Conservation (phyloP, 345 rosid species). For the Turnera subulata region DNA sequence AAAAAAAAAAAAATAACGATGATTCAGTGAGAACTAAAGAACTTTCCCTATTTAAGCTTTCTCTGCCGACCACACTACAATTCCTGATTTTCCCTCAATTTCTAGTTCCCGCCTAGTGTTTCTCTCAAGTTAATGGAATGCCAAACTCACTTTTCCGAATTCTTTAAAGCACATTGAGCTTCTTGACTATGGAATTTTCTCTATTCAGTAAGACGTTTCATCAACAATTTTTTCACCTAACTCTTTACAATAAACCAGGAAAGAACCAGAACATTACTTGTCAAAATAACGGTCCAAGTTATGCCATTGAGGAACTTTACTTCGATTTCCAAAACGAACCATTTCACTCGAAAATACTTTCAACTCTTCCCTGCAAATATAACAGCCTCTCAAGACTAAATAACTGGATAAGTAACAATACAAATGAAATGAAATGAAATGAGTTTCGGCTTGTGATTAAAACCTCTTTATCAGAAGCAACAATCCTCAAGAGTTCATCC, state of each 20-base stretch:
- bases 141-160: no score
- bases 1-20: not conserved
- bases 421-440: not conserved
- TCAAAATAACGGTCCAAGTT: conserved; percentile 87
- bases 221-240: not conserved
- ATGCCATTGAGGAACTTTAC: conserved; percentile 99
- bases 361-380: conserved; percentile 67
- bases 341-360: conserved; percentile 88
- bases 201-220: not conserved
- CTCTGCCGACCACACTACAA: no score
- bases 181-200: no score
- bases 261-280: conserved; percentile 49
- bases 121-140: no score
- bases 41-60: no score
- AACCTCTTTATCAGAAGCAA: conserved; percentile 90
- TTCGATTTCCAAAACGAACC: conserved; percentile 95
- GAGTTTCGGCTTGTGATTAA: conserved; percentile 1
- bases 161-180: no score
- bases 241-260: not conserved
- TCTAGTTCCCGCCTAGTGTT: no score
- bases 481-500: conserved; percentile 68
- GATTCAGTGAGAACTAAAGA: conserved; percentile 1
- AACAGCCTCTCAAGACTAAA: not conserved
- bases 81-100: no score
- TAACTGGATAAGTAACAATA: not conserved